Evolutionary conservation across 345 rosid genomes (phyloP).

Genomic region (Raphanus raphanistrum): DNA sequence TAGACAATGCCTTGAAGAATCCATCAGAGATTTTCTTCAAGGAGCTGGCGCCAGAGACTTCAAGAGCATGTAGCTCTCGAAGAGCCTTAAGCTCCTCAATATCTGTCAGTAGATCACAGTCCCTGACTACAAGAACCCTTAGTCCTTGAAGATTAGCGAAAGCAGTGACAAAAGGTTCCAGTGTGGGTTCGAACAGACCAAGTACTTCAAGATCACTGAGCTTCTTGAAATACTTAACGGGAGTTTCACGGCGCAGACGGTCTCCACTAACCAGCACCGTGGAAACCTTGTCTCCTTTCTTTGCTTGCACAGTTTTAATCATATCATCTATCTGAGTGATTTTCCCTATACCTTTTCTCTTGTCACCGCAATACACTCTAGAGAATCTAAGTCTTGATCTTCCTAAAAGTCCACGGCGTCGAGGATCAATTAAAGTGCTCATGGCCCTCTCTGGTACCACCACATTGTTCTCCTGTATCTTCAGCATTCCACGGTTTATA

Average conservation of each 20-base stretch:
- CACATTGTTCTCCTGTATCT: conserved; percentile 47
- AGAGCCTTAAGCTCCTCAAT: conserved; percentile 31
- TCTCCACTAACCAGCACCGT: conserved; percentile 53
- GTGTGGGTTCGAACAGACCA: conserved; percentile 45
- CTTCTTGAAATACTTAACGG: conserved; percentile 29
- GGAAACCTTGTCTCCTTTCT: conserved; percentile 24
- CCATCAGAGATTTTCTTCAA: conserved; percentile 28
- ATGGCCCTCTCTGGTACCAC: conserved; percentile 47
- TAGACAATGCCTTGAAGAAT: conserved; percentile 30
- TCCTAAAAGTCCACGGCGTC: conserved; percentile 34
- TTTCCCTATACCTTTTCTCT: conserved; percentile 42
- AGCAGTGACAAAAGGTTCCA: conserved; percentile 19
- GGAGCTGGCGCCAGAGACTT: conserved; percentile 57
- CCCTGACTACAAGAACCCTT: conserved; percentile 52
- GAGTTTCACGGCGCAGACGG: conserved; percentile 36
- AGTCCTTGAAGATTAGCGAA: conserved; percentile 6
- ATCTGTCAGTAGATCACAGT: conserved; percentile 40
- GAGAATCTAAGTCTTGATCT: conserved; percentile 42
- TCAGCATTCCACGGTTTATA: conserved; percentile 45
- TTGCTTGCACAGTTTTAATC: conserved; percentile 47
- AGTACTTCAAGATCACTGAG: conserved; percentile 42
- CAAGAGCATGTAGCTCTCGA: conserved; percentile 44
- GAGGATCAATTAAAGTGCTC: conserved; percentile 34
- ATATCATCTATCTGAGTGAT: conserved; percentile 49
- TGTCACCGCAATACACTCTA: conserved; percentile 25